phyloP scores from a whole-genome alignment of 1,284 basidiomycete species.

The Phellopilus nigrolimitatus region DNA sequence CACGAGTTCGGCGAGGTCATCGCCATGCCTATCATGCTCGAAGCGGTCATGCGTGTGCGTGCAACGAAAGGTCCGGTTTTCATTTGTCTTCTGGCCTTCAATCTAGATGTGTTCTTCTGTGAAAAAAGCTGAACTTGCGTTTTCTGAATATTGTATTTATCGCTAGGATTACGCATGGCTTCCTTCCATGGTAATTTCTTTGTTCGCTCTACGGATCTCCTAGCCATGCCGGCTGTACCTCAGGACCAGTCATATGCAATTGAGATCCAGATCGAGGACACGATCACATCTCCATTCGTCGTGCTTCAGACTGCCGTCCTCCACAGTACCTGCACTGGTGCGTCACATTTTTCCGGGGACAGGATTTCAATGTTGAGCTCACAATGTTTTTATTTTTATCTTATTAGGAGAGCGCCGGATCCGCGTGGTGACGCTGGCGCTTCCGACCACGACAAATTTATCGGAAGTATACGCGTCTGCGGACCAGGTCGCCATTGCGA shows the following conservation, averaged over 20 bases:
- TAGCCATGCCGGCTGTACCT: constrained; percentile 95
- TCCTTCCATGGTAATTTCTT: constrained; percentile 99
- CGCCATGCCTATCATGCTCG: constrained; percentile 92
- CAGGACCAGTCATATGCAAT: constrained; percentile 97
- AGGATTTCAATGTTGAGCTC: neutral
- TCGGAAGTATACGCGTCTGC: constrained; percentile 94
- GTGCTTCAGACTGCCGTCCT: constrained; percentile 96
- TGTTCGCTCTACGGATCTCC: constrained; percentile 93
- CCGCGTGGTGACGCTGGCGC: constrained; percentile 88
- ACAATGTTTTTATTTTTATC: neutral
- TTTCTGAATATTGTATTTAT: neutral
- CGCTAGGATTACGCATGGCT: constrained; percentile 86
- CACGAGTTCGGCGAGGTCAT: constrained; percentile 95
- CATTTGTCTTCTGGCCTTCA: neutral
- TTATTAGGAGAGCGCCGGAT: constrained; percentile 83
- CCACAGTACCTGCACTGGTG: constrained; percentile 94
- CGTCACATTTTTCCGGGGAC: constrained; percentile 24
- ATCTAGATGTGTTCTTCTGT: neutral
- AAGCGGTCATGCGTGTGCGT: constrained; percentile 96
- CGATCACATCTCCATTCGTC: constrained; percentile 87
- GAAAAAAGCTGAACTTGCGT: neutral
- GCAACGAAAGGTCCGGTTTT: constrained; percentile 72
- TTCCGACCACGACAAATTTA: constrained; percentile 90
- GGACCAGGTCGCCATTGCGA: constrained; percentile 90
- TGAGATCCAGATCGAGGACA: constrained; percentile 97